A percentile compares a stretch with the other conserved stretches of the same genome.
phyloP scores from a whole-genome alignment of 352 stramenopile genomes.

The Plasmopara viticola region DNA sequence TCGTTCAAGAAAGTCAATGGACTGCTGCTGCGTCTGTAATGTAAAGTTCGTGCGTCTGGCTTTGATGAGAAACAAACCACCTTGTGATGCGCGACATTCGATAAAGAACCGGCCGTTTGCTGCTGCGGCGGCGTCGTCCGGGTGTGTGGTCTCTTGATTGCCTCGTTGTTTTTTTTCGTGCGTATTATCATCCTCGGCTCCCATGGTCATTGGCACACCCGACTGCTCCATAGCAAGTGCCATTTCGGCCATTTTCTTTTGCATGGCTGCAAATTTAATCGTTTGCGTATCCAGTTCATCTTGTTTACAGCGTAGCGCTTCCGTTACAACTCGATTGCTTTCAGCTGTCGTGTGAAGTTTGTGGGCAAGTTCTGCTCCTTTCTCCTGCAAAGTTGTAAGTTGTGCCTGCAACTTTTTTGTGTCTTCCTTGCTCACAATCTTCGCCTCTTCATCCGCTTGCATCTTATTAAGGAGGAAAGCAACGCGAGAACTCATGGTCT shows the following conservation, averaged over 20 bases:
- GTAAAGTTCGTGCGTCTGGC: slow-evolving; percentile 85
- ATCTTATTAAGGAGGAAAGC: slow-evolving; percentile 96
- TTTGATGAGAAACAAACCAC: slow-evolving; percentile 86
- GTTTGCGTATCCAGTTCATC: slow-evolving; percentile 84
- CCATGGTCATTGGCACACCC: slow-evolving; percentile 22
- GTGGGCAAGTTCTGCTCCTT: slow-evolving; percentile 80
- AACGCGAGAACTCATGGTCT: slow-evolving; percentile 89
- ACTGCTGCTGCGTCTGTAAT: slow-evolving; percentile 40
- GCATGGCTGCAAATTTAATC: slow-evolving; percentile 77
- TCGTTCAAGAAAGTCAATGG: slow-evolving; percentile 86
- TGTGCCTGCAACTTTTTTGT: slow-evolving; percentile 93
- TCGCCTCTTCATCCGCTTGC: slow-evolving; percentile 93
- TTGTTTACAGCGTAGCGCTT: slow-evolving; percentile 85
- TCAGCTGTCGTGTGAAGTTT: slow-evolving; percentile 89
- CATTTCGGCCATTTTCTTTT: slow-evolving; percentile 67
- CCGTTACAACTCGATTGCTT: slow-evolving; percentile 89
- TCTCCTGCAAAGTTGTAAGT: slow-evolving; percentile 83
- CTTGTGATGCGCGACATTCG: slow-evolving; percentile 72
- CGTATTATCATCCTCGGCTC: slow-evolving; percentile 13
- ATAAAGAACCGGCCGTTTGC: slow-evolving; percentile 83
- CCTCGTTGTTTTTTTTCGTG: slow-evolving; percentile 16
- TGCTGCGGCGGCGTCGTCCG: slow-evolving; percentile 53
- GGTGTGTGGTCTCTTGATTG: slow-evolving; percentile 25
- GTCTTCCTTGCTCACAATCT: slow-evolving; percentile 90
- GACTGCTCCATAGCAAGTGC: slow-evolving; percentile 52